Evolutionary conservation across 2,329 filamentous ascomycete genomes (phyloP).

Genomic region (Parastagonospora avenae): DNA sequence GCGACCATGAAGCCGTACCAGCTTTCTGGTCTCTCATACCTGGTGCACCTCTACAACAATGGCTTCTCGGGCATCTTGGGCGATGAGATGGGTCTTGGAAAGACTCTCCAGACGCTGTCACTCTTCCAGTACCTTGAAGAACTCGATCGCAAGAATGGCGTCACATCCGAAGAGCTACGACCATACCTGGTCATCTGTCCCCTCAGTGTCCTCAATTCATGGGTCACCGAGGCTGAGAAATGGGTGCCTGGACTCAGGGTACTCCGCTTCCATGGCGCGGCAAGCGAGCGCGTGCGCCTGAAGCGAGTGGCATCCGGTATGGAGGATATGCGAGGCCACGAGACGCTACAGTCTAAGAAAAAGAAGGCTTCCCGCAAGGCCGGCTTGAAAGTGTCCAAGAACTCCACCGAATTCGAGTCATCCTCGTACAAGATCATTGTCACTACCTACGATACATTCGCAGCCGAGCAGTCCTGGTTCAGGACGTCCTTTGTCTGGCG

Average conservation of each 20-base stretch:
- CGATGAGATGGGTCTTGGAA: conserved; percentile 99
- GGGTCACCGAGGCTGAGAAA: conserved; percentile 96
- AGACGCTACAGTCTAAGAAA: conserved; percentile 76
- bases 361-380: conserved; percentile 90
- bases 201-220: conserved; percentile 94
- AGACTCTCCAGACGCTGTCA: conserved; percentile 98
- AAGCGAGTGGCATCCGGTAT: conserved; percentile 56
- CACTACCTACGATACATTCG: conserved; percentile 98
- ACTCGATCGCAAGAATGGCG: conserved; percentile 66
- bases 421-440: conserved; percentile 66
- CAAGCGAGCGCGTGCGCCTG: conserved; percentile 77
- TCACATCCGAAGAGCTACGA: conserved; percentile 67
- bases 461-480: conserved; percentile 90
- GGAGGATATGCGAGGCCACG: conserved; percentile 53
- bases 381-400: conserved; percentile 35
- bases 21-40: conserved; percentile 95
- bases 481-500: conserved; percentile 97
- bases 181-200: conserved; percentile 97
- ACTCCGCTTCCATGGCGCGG: conserved; percentile 94
- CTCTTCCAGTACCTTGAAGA: conserved; percentile 96
- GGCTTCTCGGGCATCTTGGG: conserved; percentile 98
- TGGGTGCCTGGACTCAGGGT: conserved; percentile 88
- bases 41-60: conserved; percentile 99
- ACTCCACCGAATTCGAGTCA: conserved; percentile 30
- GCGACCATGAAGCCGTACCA: conserved; percentile 89